Evolutionary conservation across 2,329 filamentous ascomycete genomes (phyloP).

Genomic region (Zymoseptoria tritici): DNA sequence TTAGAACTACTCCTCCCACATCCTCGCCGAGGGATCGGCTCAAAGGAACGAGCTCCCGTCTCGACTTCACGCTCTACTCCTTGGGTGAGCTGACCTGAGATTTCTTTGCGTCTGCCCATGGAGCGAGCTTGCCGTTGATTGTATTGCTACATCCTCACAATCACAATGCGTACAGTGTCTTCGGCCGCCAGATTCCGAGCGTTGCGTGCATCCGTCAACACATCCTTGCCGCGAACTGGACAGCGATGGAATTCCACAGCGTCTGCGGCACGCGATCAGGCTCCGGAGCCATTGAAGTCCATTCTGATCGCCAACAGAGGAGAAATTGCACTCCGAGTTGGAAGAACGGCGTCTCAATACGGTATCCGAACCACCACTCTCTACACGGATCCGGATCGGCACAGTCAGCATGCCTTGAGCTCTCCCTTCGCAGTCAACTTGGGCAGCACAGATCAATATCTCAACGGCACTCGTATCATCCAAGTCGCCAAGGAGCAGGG

Average conservation of each 20-base stretch:
- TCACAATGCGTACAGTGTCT: slow-evolving; percentile 13
- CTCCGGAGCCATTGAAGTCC: slow-evolving; percentile 42
- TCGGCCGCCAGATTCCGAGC: slow-evolving; percentile 16
- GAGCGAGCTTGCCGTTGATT: neutral
- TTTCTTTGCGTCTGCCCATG: neutral
- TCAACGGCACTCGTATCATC: slow-evolving; percentile 91
- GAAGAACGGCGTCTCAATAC: slow-evolving; percentile 76
- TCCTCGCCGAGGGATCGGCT: neutral
- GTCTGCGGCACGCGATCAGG: slow-evolving; percentile 14
- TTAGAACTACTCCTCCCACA: neutral
- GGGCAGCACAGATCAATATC: slow-evolving; percentile 75
- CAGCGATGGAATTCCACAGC: slow-evolving; percentile 21
- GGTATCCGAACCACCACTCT: slow-evolving; percentile 90
- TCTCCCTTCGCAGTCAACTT: slow-evolving; percentile 79
- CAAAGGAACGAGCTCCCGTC: neutral
- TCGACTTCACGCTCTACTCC: neutral
- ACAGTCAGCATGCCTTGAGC: slow-evolving; percentile 78
- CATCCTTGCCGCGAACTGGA: slow-evolving; percentile 11
- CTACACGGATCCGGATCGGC: slow-evolving; percentile 86
- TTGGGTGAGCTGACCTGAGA: neutral
- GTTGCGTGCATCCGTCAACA: slow-evolving; percentile 12
- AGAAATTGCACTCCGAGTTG: slow-evolving; percentile 91
- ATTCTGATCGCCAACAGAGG: slow-evolving; percentile 94
- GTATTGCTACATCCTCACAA: neutral
- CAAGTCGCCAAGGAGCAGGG: slow-evolving; percentile 75